Conservation (phyloP, 2,329 filamentous ascomycete species). For the Endoconidiophora laricicola region DNA sequence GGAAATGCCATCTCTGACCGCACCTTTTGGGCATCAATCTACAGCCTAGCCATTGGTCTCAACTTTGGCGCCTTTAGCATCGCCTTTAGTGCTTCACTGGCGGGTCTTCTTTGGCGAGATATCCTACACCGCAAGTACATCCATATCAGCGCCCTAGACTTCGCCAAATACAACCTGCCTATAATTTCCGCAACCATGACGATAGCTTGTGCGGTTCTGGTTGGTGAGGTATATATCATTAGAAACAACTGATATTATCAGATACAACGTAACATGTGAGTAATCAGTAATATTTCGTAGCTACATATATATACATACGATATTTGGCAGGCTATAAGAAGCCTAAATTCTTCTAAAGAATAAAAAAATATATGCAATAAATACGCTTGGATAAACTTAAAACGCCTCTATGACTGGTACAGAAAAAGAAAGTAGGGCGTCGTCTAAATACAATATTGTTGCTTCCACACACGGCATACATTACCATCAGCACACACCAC, state of each 20-base stretch:
- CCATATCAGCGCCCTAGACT: slow-evolving; percentile 43
- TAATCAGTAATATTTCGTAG: too few species aligned
- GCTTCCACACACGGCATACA: not conserved
- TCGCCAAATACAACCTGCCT: slow-evolving; percentile 50
- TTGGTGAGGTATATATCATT: slow-evolving; percentile 45
- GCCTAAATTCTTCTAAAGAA: not conserved
- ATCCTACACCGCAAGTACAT: slow-evolving; percentile 55
- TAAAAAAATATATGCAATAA: not conserved
- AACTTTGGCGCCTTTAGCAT: slow-evolving; percentile 62
- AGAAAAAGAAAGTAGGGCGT: slow-evolving; percentile 16
- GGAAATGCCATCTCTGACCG: slow-evolving; percentile 38
- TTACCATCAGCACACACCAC: slow-evolving; percentile 27
- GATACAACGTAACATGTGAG: not conserved
- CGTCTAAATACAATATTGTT: slow-evolving; percentile 23
- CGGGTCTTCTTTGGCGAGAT: slow-evolving; percentile 56
- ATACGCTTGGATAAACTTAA: slow-evolving; percentile 1
- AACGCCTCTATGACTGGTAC: slow-evolving; percentile 1
- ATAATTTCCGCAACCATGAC: slow-evolving; percentile 55
- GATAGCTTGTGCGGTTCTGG: slow-evolving; percentile 42
- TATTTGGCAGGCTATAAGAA: too few species aligned
- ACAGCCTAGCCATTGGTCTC: slow-evolving; percentile 57
- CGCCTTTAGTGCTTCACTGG: slow-evolving; percentile 54
- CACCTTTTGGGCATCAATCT: slow-evolving; percentile 58
- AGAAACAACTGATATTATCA: not conserved
- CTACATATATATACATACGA: too few species aligned